Conservation (phyloP, 1,139 yeast genomes). For the Suhomyces yuchorum region DNA sequence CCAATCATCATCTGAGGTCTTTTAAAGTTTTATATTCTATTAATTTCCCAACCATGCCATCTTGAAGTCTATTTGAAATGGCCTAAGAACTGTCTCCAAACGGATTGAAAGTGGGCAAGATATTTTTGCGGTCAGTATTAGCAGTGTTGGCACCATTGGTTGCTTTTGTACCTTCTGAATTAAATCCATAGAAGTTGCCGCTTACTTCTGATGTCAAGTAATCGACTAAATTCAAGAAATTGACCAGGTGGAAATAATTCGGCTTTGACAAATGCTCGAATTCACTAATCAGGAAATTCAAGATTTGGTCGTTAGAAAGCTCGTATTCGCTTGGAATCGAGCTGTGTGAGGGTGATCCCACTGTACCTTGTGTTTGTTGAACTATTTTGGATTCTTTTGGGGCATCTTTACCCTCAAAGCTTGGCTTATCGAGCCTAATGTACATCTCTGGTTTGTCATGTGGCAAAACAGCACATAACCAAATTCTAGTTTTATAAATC, state of each 20-base stretch:
- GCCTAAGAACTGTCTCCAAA: constrained; percentile 26
- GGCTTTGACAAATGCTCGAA: constrained; percentile 38
- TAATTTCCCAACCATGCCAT: constrained; percentile 13
- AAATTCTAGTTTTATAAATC: constrained; percentile 91
- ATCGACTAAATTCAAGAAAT: constrained; percentile 39
- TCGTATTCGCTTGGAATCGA: constrained; percentile 45
- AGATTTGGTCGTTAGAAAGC: constrained; percentile 43
- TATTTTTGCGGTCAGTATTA: constrained; percentile 14
- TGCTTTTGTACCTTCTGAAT: constrained; percentile 17
- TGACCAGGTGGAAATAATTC: constrained; percentile 47
- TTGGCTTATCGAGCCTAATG: constrained; percentile 18
- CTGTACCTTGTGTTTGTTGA: background rate
- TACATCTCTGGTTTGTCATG: constrained; percentile 38
- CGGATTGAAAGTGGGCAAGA: constrained; percentile 34
- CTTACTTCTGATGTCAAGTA: constrained; percentile 36
- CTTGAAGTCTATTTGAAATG: constrained; percentile 8
- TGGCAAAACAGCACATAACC: constrained; percentile 86
- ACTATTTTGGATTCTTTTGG: constrained; percentile 1
- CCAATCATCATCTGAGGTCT: constrained; percentile 2
- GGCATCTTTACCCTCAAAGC: constrained; percentile 1
- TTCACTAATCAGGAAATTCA: constrained; percentile 43
- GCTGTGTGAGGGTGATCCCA: background rate
- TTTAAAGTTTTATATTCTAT: constrained; percentile 12
- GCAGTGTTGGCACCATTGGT: background rate
- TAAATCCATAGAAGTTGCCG: constrained; percentile 49